Percentiles rank a stretch among this genome's conserved stretches.
These are phyloP conservation scores for Prosopis cineraria DNA, from an alignment of 306 rosid species.

Conservation along the genomic window DNA sequence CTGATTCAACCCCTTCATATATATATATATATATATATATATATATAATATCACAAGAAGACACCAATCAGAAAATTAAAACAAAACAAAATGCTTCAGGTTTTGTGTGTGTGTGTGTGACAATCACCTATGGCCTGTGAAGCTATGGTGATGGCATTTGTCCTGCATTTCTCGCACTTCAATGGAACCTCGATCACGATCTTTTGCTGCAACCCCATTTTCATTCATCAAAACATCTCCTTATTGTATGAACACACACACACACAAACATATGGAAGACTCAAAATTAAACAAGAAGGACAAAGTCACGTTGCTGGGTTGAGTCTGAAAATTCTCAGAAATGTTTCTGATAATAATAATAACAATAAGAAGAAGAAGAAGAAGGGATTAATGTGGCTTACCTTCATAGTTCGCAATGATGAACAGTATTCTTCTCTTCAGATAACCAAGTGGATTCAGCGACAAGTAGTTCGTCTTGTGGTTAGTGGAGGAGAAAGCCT, in stretches of 20 bases:
- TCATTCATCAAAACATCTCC: not conserved
- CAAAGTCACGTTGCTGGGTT: not conserved
- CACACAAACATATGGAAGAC: too few relatives aligned
- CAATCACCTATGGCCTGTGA: slow-evolving; percentile 43
- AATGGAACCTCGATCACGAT: slow-evolving; percentile 55
- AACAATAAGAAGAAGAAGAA: not conserved
- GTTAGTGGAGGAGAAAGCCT: not conserved
- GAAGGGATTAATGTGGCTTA: not conserved
- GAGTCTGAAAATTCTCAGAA: not conserved
- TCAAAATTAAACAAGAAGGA: not conserved
- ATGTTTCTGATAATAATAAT: not conserved
- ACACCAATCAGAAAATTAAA: not conserved
- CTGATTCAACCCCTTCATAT: slow-evolving; percentile 42
- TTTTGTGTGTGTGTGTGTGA: too few relatives aligned
- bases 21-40: not conserved
- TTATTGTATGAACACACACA: too few relatives aligned
- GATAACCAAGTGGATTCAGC: not conserved
- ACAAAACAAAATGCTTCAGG: not conserved
- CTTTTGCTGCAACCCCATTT: slow-evolving; percentile 47
- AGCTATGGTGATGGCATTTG: slow-evolving; percentile 46
- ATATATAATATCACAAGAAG: too few relatives aligned
- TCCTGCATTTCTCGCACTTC: slow-evolving; percentile 39
- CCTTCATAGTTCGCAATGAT: not conserved
- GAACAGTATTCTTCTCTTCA: not conserved
- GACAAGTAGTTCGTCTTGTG: not conserved